These are phyloP conservation scores for Cryptosporidium sp. DNA, from an alignment of 169 alveolate species.

Conservation along the genomic window DNA sequence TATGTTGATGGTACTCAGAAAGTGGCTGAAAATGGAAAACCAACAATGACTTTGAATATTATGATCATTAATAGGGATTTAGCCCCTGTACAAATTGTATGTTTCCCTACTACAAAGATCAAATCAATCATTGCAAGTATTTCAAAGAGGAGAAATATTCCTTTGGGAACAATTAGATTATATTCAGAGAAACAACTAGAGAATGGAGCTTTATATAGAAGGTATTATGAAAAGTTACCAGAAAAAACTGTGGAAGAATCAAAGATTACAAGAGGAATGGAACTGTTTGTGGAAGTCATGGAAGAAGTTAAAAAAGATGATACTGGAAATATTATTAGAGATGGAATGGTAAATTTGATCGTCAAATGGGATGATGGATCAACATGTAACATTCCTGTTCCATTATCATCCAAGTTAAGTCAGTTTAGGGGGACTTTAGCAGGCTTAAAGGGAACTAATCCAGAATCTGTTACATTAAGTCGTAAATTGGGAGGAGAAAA, in stretches of 20 bases:
- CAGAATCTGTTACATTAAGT: constrained; percentile 52
- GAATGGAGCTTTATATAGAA: constrained; percentile 67
- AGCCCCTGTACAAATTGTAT: constrained; percentile 66
- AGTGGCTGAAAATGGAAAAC: neutral
- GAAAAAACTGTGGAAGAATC: constrained; percentile 70
- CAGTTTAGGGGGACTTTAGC: constrained; percentile 72
- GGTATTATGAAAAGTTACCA: constrained; percentile 67
- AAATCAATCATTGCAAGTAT: constrained; percentile 46
- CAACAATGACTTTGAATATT: constrained; percentile 45
- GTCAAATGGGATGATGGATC: constrained; percentile 74
- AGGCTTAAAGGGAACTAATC: constrained; percentile 67
- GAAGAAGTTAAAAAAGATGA: constrained; percentile 63
- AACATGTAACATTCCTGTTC: constrained; percentile 65
- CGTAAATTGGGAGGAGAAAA: constrained; percentile 40
- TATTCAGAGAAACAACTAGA: constrained; percentile 57
- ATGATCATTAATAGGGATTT: constrained; percentile 41
- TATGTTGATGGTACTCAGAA: constrained; percentile 51
- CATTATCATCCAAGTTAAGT: constrained; percentile 57
- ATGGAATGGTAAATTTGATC: constrained; percentile 71
- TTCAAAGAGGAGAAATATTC: constrained; percentile 58
- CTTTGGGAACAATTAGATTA: constrained; percentile 11
- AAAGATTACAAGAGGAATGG: constrained; percentile 53
- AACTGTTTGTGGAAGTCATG: constrained; percentile 57
- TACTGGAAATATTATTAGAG: constrained; percentile 49
- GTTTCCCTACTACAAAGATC: constrained; percentile 56